Conservation (phyloP, 345 rosid species). For the Acer saccharum region DNA sequence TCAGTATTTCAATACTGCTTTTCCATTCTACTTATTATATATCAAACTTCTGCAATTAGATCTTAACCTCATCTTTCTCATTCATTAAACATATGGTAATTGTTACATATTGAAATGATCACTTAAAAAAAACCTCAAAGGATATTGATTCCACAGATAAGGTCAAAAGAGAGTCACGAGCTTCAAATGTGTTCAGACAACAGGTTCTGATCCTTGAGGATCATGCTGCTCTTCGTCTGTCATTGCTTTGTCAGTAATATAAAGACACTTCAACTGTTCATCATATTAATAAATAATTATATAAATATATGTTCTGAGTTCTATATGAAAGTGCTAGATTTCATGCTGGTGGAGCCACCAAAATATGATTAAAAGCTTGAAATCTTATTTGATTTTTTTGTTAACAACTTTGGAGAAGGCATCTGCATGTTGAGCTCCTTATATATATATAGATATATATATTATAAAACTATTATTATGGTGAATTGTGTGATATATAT, state of each 20-base stretch:
- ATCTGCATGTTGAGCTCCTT: not conserved
- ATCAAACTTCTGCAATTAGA: not conserved
- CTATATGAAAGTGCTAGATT: not conserved
- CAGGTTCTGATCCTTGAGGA: not conserved
- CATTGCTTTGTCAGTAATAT: not conserved
- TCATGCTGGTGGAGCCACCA: not conserved
- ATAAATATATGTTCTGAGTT: not conserved
- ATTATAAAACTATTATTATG: not conserved
- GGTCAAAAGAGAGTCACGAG: not conserved
- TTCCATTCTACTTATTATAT: not conserved
- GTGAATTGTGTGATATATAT: too few relatives aligned
- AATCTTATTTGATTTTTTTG: not conserved
- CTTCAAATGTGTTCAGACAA: not conserved
- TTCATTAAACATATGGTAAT: not conserved
- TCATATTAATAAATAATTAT: not conserved
- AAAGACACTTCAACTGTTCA: not conserved
- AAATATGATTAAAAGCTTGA: slow-evolving; percentile 19
- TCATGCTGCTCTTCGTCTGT: slow-evolving; percentile 8
- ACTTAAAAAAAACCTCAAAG: too few relatives aligned
- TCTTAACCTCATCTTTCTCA: not conserved
- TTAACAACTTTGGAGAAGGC: slow-evolving; percentile 11
- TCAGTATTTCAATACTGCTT: not conserved
- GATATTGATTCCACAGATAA: too few relatives aligned
- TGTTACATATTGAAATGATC: too few relatives aligned
- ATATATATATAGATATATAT: not conserved